phyloP scores from a whole-genome alignment of 2,329 filamentous ascomycete species.

The Trematosphaeria pertusa region DNA sequence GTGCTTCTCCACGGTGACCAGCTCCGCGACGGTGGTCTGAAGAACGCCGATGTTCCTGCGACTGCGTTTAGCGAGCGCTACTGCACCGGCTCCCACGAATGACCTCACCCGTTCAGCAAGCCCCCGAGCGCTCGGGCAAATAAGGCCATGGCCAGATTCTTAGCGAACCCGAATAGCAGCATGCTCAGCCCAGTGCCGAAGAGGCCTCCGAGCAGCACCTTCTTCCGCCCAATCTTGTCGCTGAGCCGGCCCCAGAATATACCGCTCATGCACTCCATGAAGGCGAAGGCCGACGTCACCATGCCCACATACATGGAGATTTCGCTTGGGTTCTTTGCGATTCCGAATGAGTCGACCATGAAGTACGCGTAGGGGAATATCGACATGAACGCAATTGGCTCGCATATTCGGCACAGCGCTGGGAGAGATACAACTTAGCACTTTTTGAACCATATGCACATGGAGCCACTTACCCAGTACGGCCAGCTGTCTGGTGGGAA shows the following conservation, averaged over 20 bases:
- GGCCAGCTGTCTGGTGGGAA: constrained; percentile 66
- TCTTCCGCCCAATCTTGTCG: constrained; percentile 90
- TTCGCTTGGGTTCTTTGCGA: constrained; percentile 77
- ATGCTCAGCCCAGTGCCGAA: constrained; percentile 92
- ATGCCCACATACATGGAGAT: constrained; percentile 94
- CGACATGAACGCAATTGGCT: constrained; percentile 99
- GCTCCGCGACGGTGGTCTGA: constrained; percentile 92
- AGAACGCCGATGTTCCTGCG: constrained; percentile 89
- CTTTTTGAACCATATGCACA: too few species aligned
- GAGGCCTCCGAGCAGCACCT: constrained; percentile 87
- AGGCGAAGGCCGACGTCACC: constrained; percentile 94
- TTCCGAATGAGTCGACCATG: constrained; percentile 92
- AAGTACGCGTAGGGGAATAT: constrained; percentile 99
- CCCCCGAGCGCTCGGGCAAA: constrained; percentile 89
- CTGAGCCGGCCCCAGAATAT: constrained; percentile 93
- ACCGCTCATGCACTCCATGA: constrained; percentile 92
- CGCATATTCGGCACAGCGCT: constrained; percentile 95
- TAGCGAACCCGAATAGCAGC: constrained; percentile 88
- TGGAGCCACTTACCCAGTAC: constrained; percentile 61
- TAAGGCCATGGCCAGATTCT: constrained; percentile 80
- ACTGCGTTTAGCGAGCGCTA: constrained; percentile 38
- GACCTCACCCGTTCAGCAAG: constrained; percentile 83
- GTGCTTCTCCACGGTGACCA: constrained; percentile 91
- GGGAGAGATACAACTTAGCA: too few species aligned
- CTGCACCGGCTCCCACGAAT: constrained; percentile 30